phyloP scores from a whole-genome alignment of 164 flowering plant genomes.

The Saururus chinensis region DNA sequence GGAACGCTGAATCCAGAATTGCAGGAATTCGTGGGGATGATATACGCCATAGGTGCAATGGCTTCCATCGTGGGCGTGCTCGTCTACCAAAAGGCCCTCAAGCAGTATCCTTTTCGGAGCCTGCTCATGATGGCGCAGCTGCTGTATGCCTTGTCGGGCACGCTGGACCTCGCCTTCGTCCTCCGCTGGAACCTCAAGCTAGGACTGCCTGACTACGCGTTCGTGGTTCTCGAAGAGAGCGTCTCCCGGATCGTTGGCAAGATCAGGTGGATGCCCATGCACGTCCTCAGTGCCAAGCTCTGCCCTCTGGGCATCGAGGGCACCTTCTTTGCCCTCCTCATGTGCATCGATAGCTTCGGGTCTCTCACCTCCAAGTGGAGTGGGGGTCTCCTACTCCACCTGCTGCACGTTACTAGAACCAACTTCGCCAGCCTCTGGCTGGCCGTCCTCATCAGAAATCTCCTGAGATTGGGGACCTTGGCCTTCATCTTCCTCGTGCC shows the following conservation, averaged over 20 bases:
- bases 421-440: conserved; percentile 57
- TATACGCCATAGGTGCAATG: conserved; percentile 62
- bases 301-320: conserved; percentile 26
- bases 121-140: conserved; percentile 52
- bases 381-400: conserved; percentile 57
- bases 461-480: conserved; percentile 39
- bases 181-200: conserved; percentile 49
- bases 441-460: conserved; percentile 34
- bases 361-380: conserved; percentile 40
- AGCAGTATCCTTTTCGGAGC: conserved; percentile 42
- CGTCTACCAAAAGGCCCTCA: conserved; percentile 54
- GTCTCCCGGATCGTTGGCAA: conserved; percentile 26
- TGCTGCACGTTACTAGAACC: conserved; percentile 49
- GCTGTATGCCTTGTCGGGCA: conserved; percentile 39
- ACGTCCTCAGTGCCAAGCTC: conserved; percentile 48
- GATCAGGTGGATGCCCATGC: conserved; percentile 71
- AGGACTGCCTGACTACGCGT: conserved; percentile 54
- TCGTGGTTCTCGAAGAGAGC: conserved; percentile 48
- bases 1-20: background rate
- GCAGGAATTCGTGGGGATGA: conserved; percentile 60
- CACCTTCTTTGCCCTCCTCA: conserved; percentile 69
- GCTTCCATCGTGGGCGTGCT: conserved; percentile 57
- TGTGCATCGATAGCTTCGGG: conserved; percentile 71
- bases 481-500: conserved; percentile 58
- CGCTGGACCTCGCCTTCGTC: conserved; percentile 57